Evolutionary conservation across 192 early-diverging fungal genomes (phyloP).

Genomic region (Podila minutissima): DNA sequence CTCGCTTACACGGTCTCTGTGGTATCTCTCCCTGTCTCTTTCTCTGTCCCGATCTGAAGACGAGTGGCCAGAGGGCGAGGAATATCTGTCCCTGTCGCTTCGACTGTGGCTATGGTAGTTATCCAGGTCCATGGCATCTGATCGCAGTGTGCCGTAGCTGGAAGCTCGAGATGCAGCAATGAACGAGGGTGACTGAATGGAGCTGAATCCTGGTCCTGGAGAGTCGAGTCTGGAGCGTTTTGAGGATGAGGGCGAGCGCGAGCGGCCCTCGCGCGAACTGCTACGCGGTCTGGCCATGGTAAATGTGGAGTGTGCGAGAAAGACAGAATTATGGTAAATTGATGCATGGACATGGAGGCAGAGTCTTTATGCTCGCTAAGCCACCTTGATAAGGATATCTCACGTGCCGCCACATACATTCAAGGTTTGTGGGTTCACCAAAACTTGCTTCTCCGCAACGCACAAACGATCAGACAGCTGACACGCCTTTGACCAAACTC

Average conservation of each 20-base stretch:
- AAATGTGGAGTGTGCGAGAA: conserved; percentile 7
- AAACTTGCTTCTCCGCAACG: too few species aligned
- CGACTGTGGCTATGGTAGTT: background rate
- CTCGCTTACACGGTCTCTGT: background rate
- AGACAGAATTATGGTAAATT: background rate
- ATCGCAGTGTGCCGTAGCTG: conserved; percentile 26
- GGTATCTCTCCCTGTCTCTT: conserved; percentile 5
- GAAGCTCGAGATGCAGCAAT: conserved; percentile 13
- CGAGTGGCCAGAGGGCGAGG: background rate
- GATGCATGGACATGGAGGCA: conserved; percentile 14
- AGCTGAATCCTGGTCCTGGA: conserved; percentile 13
- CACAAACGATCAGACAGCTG: background rate
- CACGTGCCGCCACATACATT: too few species aligned
- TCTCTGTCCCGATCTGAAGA: background rate
- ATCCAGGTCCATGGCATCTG: conserved; percentile 37
- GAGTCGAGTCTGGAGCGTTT: conserved; percentile 23
- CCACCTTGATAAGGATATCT: background rate
- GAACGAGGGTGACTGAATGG: conserved; percentile 27
- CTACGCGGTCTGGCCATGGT: conserved; percentile 39
- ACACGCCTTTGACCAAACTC: background rate
- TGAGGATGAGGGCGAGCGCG: conserved; percentile 50
- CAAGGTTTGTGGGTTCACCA: too few species aligned
- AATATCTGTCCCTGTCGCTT: background rate
- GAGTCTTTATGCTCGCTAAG: background rate
- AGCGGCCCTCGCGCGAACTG: conserved; percentile 31